Evolutionary conservation across 805 yeast species (phyloP).

Genomic region (Metschnikowia baotianmanensis): DNA sequence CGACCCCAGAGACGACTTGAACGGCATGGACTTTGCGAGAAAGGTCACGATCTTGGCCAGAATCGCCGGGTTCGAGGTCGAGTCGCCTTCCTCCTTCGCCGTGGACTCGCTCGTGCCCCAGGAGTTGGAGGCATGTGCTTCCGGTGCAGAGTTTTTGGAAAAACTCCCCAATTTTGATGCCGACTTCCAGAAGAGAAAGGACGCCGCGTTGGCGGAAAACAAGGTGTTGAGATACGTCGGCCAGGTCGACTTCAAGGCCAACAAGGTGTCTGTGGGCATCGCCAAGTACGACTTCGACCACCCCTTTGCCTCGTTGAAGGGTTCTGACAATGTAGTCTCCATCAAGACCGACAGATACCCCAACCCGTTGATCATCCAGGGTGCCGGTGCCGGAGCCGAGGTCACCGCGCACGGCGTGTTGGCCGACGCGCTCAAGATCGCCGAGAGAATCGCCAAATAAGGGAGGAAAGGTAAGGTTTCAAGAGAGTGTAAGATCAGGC

Average conservation of each 20-base stretch:
- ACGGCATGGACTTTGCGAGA: slow-evolving; percentile 98
- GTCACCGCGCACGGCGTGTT: slow-evolving; percentile 81
- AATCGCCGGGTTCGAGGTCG: slow-evolving; percentile 80
- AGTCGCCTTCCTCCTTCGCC: slow-evolving; percentile 88
- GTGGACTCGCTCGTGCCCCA: slow-evolving; percentile 92
- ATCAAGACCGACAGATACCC: slow-evolving; percentile 89
- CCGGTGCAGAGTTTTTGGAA: slow-evolving; percentile 75
- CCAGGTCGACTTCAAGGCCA: slow-evolving; percentile 71
- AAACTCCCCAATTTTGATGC: slow-evolving; percentile 81
- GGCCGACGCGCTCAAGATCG: slow-evolving; percentile 89
- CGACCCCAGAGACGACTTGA: slow-evolving; percentile 98
- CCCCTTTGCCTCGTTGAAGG: slow-evolving; percentile 94
- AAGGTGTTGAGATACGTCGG: slow-evolving; percentile 95
- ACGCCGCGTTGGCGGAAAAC: slow-evolving; percentile 74
- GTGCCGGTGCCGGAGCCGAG: slow-evolving; percentile 91
- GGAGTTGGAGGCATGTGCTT: slow-evolving; percentile 67
- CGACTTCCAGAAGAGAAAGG: slow-evolving; percentile 73
- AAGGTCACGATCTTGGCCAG: slow-evolving; percentile 96
- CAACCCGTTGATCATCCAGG: slow-evolving; percentile 92
- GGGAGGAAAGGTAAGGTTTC: background rate
- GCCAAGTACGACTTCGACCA: slow-evolving; percentile 84
- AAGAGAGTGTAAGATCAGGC: too few species aligned
- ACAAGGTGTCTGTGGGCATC: slow-evolving; percentile 79
- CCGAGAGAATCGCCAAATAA: slow-evolving; percentile 68
- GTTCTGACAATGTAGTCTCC: slow-evolving; percentile 93